phyloP scores from a whole-genome alignment of 345 rosid genomes.

The Pugionium cornutum region DNA sequence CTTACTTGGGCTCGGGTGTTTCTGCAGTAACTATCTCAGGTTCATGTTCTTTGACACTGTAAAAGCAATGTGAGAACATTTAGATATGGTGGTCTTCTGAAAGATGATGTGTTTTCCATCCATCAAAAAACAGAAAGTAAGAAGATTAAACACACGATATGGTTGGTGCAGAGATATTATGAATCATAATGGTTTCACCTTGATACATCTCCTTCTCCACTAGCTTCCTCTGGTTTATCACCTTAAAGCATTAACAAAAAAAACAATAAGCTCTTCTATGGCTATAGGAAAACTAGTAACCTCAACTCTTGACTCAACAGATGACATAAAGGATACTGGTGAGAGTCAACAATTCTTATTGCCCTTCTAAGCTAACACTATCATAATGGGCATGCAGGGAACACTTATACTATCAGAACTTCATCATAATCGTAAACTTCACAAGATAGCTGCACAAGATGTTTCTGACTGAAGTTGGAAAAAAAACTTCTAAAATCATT shows the following conservation, averaged over 20 bases:
- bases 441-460: constrained; percentile 1
- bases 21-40: constrained; percentile 28
- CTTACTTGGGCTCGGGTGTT: constrained; percentile 36
- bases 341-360: neutral
- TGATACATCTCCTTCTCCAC: constrained; percentile 38
- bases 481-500: neutral
- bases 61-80: constrained; percentile 22
- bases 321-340: constrained; percentile 1
- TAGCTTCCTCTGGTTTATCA: constrained; percentile 48
- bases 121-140: neutral
- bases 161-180: neutral
- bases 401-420: constrained; percentile 3
- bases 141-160: constrained; percentile 13
- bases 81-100: neutral
- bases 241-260: constrained; percentile 40
- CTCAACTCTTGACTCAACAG: constrained; percentile 8
- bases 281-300: constrained; percentile 5
- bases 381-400: neutral
- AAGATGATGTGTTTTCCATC: constrained; percentile 21
- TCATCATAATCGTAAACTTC: neutral
- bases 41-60: constrained; percentile 35
- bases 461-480: constrained; percentile 11
- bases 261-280: constrained; percentile 1
- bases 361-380: neutral
- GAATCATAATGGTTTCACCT: constrained; percentile 48